Evolutionary conservation across 2,329 filamentous ascomycete species (phyloP).

Genomic region (Fusarium mangiferae): DNA sequence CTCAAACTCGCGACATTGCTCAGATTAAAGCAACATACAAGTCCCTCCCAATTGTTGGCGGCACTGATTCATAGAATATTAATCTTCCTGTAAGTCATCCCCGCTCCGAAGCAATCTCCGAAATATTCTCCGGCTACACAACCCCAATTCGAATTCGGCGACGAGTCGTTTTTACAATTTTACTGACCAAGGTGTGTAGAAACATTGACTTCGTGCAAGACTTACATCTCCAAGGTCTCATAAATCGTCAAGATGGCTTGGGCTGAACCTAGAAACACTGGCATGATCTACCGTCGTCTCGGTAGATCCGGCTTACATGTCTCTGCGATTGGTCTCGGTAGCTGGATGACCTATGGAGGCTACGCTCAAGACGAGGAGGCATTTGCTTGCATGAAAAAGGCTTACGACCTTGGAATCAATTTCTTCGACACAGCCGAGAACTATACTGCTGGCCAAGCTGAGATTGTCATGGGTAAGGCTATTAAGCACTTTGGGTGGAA

Average conservation of each 20-base stretch:
- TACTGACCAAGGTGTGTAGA: neutral
- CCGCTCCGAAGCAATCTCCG: slow-evolving; percentile 44
- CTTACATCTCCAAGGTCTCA: neutral
- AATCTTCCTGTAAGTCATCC: slow-evolving; percentile 10
- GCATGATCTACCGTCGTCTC: slow-evolving; percentile 57
- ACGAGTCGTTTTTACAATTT: neutral
- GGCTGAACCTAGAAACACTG: slow-evolving; percentile 56
- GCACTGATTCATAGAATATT: neutral
- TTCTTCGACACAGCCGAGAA: slow-evolving; percentile 72
- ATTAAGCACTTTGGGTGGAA: slow-evolving; percentile 70
- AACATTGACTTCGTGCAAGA: neutral
- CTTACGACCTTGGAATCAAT: slow-evolving; percentile 69
- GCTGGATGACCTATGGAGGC: slow-evolving; percentile 75
- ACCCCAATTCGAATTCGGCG: neutral
- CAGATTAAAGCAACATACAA: neutral
- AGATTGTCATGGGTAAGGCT: slow-evolving; percentile 72
- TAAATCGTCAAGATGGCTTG: slow-evolving; percentile 51
- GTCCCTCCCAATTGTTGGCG: too few species aligned
- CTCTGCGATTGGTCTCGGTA: slow-evolving; percentile 72
- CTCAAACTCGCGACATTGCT: neutral
- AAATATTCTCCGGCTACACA: slow-evolving; percentile 16
- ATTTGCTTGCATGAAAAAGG: slow-evolving; percentile 70
- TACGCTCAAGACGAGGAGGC: slow-evolving; percentile 71
- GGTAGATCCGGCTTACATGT: slow-evolving; percentile 71
- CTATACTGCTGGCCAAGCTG: slow-evolving; percentile 70